A percentile compares a stretch with the other conserved stretches of the same genome.
Conservation (phyloP, 2,329 filamentous ascomycete species). For the Tolypocladium inflatum region DNA sequence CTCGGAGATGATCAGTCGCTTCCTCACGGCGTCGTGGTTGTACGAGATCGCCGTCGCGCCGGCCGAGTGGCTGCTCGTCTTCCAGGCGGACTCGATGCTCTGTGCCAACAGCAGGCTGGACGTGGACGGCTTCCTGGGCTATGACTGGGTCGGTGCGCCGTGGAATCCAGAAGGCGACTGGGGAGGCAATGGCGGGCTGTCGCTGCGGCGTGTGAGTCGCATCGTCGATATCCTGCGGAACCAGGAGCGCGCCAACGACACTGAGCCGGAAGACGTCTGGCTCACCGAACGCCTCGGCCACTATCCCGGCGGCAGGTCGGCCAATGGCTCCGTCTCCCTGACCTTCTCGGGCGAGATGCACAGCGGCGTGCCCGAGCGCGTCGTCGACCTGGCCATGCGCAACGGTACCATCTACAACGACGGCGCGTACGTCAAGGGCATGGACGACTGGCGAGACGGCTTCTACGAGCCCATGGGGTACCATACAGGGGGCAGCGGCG, state of each 20-base stretch:
- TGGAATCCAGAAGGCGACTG: conserved; percentile 32
- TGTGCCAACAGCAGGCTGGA: conserved; percentile 40
- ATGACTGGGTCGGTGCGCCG: conserved; percentile 45
- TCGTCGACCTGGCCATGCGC: conserved; percentile 11
- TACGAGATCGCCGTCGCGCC: conserved; percentile 39
- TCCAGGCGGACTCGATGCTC: conserved; percentile 45
- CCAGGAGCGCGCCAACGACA: conserved; percentile 31
- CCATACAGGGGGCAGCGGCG: conserved; percentile 42
- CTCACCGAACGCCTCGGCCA: conserved; percentile 41
- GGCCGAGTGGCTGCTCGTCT: conserved; percentile 45
- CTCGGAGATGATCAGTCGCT: conserved; percentile 42
- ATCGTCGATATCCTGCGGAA: conserved; percentile 42
- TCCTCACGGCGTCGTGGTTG: conserved; percentile 42
- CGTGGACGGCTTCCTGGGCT: conserved; percentile 40
- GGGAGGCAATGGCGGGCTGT: conserved; percentile 43
- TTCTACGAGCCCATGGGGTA: conserved; percentile 51
- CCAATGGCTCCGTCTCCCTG: conserved; percentile 39
- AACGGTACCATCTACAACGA: conserved; percentile 15
- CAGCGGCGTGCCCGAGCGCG: conserved; percentile 16
- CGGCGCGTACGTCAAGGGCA: conserved; percentile 21
- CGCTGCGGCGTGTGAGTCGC: conserved; percentile 40
- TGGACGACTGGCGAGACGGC: conserved; percentile 41
- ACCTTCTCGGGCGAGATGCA: conserved; percentile 42
- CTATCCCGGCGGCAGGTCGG: conserved; percentile 35
- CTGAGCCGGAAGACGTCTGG: conserved; percentile 48